Evolutionary conservation across 768 basidiomycete genomes (phyloP).

Genomic region (Cytidiella melzeri): DNA sequence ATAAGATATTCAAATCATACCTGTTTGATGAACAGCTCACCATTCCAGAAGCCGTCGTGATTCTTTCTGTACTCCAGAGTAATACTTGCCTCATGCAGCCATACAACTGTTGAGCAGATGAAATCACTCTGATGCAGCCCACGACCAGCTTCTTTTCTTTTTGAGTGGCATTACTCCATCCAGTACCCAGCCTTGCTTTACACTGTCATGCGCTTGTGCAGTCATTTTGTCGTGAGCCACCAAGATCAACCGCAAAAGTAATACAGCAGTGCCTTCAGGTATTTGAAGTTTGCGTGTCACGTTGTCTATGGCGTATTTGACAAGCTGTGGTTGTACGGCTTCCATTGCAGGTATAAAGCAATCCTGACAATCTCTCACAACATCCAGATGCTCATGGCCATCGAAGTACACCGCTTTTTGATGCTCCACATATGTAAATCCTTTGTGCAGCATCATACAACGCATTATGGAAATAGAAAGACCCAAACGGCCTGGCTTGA

Average conservation of each 20-base stretch:
- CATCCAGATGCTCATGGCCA: conserved; percentile 19
- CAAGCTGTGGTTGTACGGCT: not conserved
- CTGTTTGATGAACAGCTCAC: no score
- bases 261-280: conserved; percentile 17
- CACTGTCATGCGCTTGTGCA: conserved; percentile 32
- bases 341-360: conserved; percentile 8
- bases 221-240: conserved; percentile 35
- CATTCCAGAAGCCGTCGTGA: no score
- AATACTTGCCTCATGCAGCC: no score
- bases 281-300: conserved; percentile 7
- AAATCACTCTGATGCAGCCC: no score
- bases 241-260: conserved; percentile 13
- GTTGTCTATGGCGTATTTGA: conserved; percentile 12
- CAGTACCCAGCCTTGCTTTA: no score
- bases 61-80: no score
- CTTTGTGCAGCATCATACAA: conserved; percentile 22
- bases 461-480: conserved; percentile 29
- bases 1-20: no score
- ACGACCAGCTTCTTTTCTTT: no score
- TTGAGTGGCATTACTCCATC: no score
- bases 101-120: no score
- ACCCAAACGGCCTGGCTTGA: conserved; percentile 18
- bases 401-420: conserved; percentile 15
- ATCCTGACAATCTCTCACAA: conserved; percentile 13
- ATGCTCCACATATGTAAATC: conserved; percentile 7